Base-by-base conservation (phyloP, 305 asterid genomes). In the Solanum hybrid region DNA sequence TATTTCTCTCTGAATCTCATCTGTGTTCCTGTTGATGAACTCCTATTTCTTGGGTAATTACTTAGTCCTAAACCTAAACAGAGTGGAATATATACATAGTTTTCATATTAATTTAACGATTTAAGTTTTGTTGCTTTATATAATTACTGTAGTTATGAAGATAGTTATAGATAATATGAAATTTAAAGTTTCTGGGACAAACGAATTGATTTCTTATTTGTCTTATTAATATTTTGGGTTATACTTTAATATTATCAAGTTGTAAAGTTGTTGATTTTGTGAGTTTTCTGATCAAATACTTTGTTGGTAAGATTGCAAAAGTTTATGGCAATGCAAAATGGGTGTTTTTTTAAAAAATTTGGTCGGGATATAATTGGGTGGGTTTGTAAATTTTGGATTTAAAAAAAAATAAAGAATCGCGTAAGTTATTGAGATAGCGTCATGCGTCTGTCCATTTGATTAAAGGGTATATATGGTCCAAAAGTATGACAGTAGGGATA, bases 1-100 rank as follows among this genome's bases (percentile, higher is more conserved):
- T 99, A 12, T 96, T 93, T 82, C 95, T 97, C 78, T 91, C 98
- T 85, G 98, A 95, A 95, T 90, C 97, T 96, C 89, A 90, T 96
- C 94, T 45, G 38, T 45, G 42, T 42, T 22, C 24, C 51, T 34
- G 35, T 76, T n/a, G 26, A 15, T 87, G 7, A 14, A 42, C 14
- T 42, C 8, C 17, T 81, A 42, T 17, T 51, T 10, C 14, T 84
- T 10, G 29, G 42, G 75, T 31, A 40, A 56, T 51, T 84, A 84
- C 75, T 51, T 84, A 19, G 31, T 81, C 71, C 2, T 84, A 37
- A 84, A 36, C 51, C 31, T 78, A n/a, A 78, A 78, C 32, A n/a
- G 60, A 78, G 31, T 11, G 60, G 56, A 78, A 36, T 78, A 78
- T 45, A 78, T 36, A n/a, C 85, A 36, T 29, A 78, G 32, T 36